Base-by-base conservation (phyloP, 148 eudicot genomes). In the Mesembryanthemum crystallinum region DNA sequence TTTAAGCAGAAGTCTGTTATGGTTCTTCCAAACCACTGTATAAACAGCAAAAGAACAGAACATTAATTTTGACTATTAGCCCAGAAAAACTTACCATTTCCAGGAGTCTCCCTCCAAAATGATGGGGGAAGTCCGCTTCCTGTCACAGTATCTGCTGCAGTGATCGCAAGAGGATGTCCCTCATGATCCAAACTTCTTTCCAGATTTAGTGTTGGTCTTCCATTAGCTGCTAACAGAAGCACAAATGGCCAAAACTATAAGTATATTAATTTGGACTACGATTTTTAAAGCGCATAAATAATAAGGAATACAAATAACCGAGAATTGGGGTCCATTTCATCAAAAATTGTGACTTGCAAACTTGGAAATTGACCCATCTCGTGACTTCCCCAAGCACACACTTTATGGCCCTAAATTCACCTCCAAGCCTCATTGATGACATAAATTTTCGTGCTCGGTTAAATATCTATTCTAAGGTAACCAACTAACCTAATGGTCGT, bases 111-210 rank as follows among this genome's bases (percentile, higher is more conserved):
- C 63, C 89, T 86, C 97, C 97, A 92, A 78, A 84, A 88, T 80
- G 94, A 87, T 20, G 92, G 88, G 54, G 97, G 86, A 72, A 82
- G 86, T 75, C 89, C 97, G 78, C 78, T 79, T 11, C 84, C 92
- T 52, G 83, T 78, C 49, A 88, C 92, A 65, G 87, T 74, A 76
- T 92, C 97, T 27, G 89, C 88, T 57, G 91, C 86, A 51, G 94
- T 82, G 64, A 90, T 88, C 57, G 92, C 92, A 83, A 92, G 94
- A 77, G 97, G 87, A 80, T 89, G 94, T 68, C 92, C 97, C 30
- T 92, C 94, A 68, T 92, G 94, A 82, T 92, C 97, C 84, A 88
- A 72, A 47, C 82, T 73, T 45, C 88, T 82, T 80, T 92, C 97
- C 67, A 92, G 79, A 67, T 92, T 92, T 37, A 89, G 77, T 10